Conservation (phyloP, 2,329 filamentous ascomycete species). For the Paraconiothyrium brasiliense region DNA sequence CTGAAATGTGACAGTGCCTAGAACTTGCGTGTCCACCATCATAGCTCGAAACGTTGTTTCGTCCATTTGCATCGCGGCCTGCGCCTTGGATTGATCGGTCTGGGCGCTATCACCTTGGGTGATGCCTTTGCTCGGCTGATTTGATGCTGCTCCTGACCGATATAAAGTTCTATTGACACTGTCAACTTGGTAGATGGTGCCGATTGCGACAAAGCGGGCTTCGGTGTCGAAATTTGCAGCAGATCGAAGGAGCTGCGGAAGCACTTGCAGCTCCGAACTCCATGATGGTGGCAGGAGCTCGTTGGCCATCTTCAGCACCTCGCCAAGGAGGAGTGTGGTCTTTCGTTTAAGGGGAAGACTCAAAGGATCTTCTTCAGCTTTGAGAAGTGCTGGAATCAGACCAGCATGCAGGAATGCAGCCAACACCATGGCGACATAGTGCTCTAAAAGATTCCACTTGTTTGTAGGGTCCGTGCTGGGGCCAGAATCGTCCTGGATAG, state of each 20-base stretch:
- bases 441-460: constrained; percentile 82
- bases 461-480: constrained; percentile 73
- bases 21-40: constrained; percentile 81
- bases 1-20: constrained; percentile 86
- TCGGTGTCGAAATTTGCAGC: constrained; percentile 77
- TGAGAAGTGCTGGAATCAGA: constrained; percentile 63
- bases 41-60: constrained; percentile 70
- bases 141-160: constrained; percentile 69
- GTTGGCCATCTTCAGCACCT: constrained; percentile 88
- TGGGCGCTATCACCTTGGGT: constrained; percentile 34
- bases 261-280: constrained; percentile 84
- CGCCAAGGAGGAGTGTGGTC: constrained; percentile 87
- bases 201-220: constrained; percentile 80
- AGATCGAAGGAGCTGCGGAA: constrained; percentile 83
- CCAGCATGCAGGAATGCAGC: constrained; percentile 86
- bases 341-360: constrained; percentile 81
- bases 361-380: constrained; percentile 73
- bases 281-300: constrained; percentile 82
- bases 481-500: constrained; percentile 60
- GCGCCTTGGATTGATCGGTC: constrained; percentile 59
- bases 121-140: constrained; percentile 41
- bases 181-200: constrained; percentile 97
- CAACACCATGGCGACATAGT: constrained; percentile 89
- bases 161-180: constrained; percentile 94
- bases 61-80: constrained; percentile 69